phyloP scores from a whole-genome alignment of 306 rosid species.

The Clitoria ternatea region DNA sequence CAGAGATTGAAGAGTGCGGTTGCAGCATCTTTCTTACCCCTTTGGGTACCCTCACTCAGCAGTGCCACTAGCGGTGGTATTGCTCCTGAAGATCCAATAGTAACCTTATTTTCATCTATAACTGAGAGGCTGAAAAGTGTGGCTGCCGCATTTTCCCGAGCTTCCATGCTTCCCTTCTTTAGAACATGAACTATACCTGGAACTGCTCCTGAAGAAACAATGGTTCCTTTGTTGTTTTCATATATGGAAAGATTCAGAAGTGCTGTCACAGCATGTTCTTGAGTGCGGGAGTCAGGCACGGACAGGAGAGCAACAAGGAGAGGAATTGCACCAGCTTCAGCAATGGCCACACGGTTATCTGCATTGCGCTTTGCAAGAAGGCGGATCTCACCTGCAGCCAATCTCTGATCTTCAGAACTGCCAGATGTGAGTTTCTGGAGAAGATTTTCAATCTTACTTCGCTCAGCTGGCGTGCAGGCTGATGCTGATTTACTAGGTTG shows the following conservation, averaged over 20 bases:
- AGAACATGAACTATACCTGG: slow-evolving; percentile 95
- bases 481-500: slow-evolving; percentile 57
- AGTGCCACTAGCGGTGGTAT: slow-evolving; percentile 84
- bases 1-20: slow-evolving; percentile 96
- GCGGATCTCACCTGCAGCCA: slow-evolving; percentile 94
- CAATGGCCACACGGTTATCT: slow-evolving; percentile 95
- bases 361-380: slow-evolving; percentile 97
- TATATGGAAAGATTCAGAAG: slow-evolving; percentile 95
- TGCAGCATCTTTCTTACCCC: slow-evolving; percentile 99
- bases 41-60: slow-evolving; percentile 88
- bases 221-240: slow-evolving; percentile 88
- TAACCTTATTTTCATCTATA: slow-evolving; percentile 80
- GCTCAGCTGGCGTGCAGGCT: slow-evolving; percentile 78
- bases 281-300: slow-evolving; percentile 81
- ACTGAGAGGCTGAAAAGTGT: slow-evolving; percentile 99
- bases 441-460: slow-evolving; percentile 62
- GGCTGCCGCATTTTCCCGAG: slow-evolving; percentile 98
- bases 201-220: slow-evolving; percentile 74
- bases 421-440: slow-evolving; percentile 63
- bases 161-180: slow-evolving; percentile 97
- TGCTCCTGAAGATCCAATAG: slow-evolving; percentile 85
- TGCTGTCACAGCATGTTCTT: slow-evolving; percentile 98
- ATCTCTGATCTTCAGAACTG: slow-evolving; percentile 74
- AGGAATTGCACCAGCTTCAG: slow-evolving; percentile 98
- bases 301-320: slow-evolving; percentile 77